phyloP scores from a whole-genome alignment of 2,329 filamentous ascomycete genomes.

The Aureobasidium vineae region DNA sequence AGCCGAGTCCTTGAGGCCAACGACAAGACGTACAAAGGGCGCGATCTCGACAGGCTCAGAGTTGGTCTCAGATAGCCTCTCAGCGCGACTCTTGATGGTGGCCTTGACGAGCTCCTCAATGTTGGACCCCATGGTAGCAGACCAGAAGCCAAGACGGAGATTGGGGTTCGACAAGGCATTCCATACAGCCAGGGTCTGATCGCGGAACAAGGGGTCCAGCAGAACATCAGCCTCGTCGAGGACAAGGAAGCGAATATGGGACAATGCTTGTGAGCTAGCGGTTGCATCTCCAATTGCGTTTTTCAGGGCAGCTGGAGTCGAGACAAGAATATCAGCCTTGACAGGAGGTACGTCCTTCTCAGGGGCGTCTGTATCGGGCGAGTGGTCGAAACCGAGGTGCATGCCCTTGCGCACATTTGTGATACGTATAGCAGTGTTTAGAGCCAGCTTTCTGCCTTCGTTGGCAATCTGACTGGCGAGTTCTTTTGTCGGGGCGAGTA shows the following conservation, averaged over 20 bases:
- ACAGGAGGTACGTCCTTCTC: constrained; percentile 36
- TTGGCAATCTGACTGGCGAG: constrained; percentile 53
- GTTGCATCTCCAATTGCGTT: constrained; percentile 66
- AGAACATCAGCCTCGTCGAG: constrained; percentile 96
- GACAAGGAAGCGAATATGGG: constrained; percentile 70
- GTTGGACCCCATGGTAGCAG: constrained; percentile 93
- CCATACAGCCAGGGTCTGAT: constrained; percentile 86
- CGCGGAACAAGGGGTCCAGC: constrained; percentile 83
- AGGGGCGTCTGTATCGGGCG: constrained; percentile 44
- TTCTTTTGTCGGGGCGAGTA: constrained; percentile 53
- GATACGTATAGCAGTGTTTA: constrained; percentile 74
- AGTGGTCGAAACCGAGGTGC: constrained; percentile 50
- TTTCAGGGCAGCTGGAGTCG: constrained; percentile 69
- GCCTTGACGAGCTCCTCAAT: constrained; percentile 75
- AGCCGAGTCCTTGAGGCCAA: constrained; percentile 94
- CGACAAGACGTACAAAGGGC: constrained; percentile 76
- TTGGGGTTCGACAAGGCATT: constrained; percentile 66
- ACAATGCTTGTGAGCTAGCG: constrained; percentile 36
- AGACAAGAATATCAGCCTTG: constrained; percentile 70
- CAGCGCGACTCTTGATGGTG: constrained; percentile 59
- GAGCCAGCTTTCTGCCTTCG: constrained; percentile 78
- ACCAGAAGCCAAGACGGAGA: constrained; percentile 84
- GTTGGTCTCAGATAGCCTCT: constrained; percentile 36
- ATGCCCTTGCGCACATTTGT: constrained; percentile 84
- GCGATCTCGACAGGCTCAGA: constrained; percentile 26